These are phyloP conservation scores for Avena eriantha DNA, from an alignment of 176 grass and related monocot genomes.

Conservation along the genomic window DNA sequence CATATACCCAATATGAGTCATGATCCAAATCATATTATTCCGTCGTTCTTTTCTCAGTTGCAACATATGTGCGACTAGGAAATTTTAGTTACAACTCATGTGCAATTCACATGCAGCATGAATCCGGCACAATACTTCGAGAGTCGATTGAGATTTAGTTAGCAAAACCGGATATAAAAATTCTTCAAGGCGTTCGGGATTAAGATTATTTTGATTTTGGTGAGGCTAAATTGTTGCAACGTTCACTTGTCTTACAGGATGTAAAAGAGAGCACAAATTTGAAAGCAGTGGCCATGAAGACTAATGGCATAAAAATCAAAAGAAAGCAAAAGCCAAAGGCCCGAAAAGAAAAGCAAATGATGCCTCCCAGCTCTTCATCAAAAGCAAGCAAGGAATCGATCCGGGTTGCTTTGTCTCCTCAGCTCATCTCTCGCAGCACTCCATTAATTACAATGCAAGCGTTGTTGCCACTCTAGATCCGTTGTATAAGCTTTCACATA, in stretches of 20 bases:
- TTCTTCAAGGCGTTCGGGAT: no score
- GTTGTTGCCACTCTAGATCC: not conserved
- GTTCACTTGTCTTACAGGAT: not conserved
- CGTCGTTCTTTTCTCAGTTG: no score
- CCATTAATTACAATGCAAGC: not conserved
- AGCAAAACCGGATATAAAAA: no score
- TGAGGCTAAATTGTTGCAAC: not conserved
- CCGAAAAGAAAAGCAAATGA: constrained; percentile 48
- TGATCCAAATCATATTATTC: no score
- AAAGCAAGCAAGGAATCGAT: constrained; percentile 61
- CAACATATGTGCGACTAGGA: no score
- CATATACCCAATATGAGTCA: no score
- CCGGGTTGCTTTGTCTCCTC: not conserved
- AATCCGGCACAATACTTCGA: no score
- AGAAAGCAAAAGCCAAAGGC: constrained; percentile 52
- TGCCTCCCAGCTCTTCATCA: constrained; percentile 42
- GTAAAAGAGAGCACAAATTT: not conserved
- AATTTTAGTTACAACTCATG: no score
- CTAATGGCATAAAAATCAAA: constrained; percentile 33
- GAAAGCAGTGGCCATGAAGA: constrained; percentile 27
- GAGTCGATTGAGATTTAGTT: no score
- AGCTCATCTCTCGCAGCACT: not conserved
- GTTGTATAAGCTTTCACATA: not conserved
- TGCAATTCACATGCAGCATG: no score
- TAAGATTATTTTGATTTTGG: no score